Evolutionary conservation across 257 asterid species (phyloP).

Genomic region (Solanum pimpinellifolium): DNA sequence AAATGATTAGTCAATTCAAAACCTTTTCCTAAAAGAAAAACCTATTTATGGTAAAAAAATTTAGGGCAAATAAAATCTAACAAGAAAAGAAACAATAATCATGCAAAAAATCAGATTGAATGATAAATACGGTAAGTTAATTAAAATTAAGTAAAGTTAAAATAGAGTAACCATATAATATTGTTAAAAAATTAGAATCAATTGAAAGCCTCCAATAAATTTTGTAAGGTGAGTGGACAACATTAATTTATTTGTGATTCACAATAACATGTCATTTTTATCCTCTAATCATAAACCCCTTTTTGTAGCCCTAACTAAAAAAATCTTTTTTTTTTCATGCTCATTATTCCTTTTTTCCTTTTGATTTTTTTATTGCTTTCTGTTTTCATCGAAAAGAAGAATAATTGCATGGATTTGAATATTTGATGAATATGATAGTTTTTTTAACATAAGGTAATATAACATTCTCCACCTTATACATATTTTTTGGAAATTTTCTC

Average conservation of each 20-base stretch:
- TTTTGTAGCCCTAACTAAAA: not conserved
- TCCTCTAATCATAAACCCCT: not conserved
- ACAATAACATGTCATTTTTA: not conserved
- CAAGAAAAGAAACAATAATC: not conserved
- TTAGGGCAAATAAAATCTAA: too few species aligned
- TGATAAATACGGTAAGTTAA: not conserved
- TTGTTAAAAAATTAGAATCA: not conserved
- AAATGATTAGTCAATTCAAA: too few species aligned
- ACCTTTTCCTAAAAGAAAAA: too few species aligned
- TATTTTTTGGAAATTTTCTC: not conserved
- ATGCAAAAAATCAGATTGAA: not conserved
- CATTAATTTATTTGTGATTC: not conserved
- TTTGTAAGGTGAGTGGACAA: not conserved
- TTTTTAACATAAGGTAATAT: not conserved
- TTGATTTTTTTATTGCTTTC: not conserved
- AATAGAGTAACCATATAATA: not conserved
- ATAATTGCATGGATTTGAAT: not conserved
- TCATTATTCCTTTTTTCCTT: not conserved
- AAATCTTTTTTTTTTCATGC: not conserved
- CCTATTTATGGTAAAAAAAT: too few species aligned
- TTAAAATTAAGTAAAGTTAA: not conserved
- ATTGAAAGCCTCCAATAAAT: not conserved
- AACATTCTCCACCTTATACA: not conserved
- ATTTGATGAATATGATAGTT: not conserved
- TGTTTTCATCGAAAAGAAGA: not conserved